phyloP scores from a whole-genome alignment of 257 asterid genomes.

The Lithospermum erythrorhizon region DNA sequence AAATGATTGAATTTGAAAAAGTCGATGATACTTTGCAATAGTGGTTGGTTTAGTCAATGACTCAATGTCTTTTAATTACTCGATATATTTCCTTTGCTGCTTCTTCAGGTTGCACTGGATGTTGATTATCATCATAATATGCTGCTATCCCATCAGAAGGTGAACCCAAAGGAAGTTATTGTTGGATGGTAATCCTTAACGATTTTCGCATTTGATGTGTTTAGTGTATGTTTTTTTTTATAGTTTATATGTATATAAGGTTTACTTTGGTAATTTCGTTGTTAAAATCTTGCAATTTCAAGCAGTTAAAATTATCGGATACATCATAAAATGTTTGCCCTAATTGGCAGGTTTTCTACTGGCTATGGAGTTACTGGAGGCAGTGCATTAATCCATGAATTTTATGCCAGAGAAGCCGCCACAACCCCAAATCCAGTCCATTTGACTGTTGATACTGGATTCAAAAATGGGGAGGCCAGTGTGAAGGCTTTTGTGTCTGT shows the following conservation, averaged over 20 bases:
- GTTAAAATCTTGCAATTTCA: too few relatives aligned
- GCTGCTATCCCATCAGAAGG: conserved; percentile 85
- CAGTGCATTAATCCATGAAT: conserved; percentile 76
- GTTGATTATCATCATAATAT: conserved; percentile 90
- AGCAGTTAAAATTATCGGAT: too few relatives aligned
- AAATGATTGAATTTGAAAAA: too few relatives aligned
- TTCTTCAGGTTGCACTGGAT: conserved; percentile 83
- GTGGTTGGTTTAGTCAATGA: too few relatives aligned
- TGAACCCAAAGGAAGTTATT: conserved; percentile 87
- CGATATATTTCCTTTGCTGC: neutral
- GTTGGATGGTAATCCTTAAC: conserved; percentile 73
- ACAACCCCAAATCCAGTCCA: conserved; percentile 59
- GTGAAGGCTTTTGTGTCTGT: conserved; percentile 54
- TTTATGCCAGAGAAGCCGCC: conserved; percentile 57
- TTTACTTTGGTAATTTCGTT: too few relatives aligned
- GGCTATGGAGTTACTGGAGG: conserved; percentile 68
- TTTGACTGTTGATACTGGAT: conserved; percentile 74
- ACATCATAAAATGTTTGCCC: too few relatives aligned
- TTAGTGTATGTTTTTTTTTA: neutral
- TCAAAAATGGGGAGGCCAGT: conserved; percentile 40
- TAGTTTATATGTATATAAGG: too few relatives aligned
- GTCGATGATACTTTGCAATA: too few relatives aligned
- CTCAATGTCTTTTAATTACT: too few relatives aligned
- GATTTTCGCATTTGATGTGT: neutral
- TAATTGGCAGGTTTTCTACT: conserved; percentile 67